These are phyloP conservation scores for Suillus plorans DNA, from an alignment of 768 basidiomycete species.

Conservation along the genomic window DNA sequence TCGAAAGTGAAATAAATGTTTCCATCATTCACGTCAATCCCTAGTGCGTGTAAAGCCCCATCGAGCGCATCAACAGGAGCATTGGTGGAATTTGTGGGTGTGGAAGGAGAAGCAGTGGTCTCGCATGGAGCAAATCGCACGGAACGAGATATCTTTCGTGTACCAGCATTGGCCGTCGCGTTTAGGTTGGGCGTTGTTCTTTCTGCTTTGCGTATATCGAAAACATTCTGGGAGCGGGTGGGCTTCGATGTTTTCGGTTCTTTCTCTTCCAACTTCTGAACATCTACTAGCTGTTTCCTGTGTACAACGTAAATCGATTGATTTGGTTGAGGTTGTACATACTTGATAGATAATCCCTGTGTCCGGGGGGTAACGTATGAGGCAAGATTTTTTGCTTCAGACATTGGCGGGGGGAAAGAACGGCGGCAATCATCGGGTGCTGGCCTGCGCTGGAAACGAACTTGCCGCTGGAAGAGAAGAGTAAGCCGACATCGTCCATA, in stretches of 20 bases:
- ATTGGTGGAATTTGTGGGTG: neutral
- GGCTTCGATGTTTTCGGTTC: constrained; percentile 4
- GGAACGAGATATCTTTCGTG: neutral
- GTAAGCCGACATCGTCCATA: constrained; percentile 1
- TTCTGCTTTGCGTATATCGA: constrained; percentile 19
- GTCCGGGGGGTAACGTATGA: constrained; percentile 6
- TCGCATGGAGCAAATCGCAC: neutral
- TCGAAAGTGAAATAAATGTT: constrained; percentile 32
- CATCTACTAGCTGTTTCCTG: constrained; percentile 14
- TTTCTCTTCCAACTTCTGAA: constrained; percentile 12
- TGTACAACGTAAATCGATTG: neutral
- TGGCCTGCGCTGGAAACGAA: constrained; percentile 20
- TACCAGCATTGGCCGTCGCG: neutral
- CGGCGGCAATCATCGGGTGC: constrained; percentile 1
- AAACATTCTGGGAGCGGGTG: constrained; percentile 14
- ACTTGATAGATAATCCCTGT: constrained; percentile 24
- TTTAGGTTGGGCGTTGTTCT: constrained; percentile 26
- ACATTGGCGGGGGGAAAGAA: constrained; percentile 14
- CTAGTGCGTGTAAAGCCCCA: constrained; percentile 9
- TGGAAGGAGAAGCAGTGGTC: neutral
- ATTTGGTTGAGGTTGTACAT: neutral
- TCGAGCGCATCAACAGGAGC: neutral
- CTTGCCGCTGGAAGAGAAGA: constrained; percentile 15
- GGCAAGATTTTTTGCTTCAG: neutral
- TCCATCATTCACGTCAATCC: constrained; percentile 12